These are phyloP conservation scores for Botrytis fabae DNA, from an alignment of 2,329 filamentous ascomycete genomes.

Conservation along the genomic window DNA sequence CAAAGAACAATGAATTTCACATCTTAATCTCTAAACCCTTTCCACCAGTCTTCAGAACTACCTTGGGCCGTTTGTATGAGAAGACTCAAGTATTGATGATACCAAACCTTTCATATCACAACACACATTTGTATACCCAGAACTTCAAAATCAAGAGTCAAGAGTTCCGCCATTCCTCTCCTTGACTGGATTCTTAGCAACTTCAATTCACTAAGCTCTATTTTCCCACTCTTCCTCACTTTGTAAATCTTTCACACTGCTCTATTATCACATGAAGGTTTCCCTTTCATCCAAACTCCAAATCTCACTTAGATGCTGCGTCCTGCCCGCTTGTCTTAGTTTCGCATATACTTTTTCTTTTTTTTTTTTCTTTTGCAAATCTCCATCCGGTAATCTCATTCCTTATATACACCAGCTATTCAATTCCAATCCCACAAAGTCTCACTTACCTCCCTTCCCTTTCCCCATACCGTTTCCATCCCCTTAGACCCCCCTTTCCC, in stretches of 20 bases:
- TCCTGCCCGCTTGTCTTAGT: accelerated
- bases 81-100: not conserved
- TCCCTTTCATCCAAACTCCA: not conserved
- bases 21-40: too few species aligned
- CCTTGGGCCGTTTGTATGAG: too few species aligned
- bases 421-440: not conserved
- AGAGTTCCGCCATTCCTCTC: not conserved
- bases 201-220: not conserved
- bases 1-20: not conserved
- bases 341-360: not conserved
- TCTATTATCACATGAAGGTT: not conserved
- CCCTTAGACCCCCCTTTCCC: not conserved
- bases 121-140: not conserved
- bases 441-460: not conserved
- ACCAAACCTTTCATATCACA: not conserved
- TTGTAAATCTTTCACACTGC: accelerated
- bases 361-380: not conserved
- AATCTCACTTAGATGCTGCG: not conserved
- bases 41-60: too few species aligned
- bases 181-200: too few species aligned
- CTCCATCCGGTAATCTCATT: not conserved
- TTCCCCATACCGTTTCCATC: not conserved
- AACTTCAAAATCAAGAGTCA: not conserved
- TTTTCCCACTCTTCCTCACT: not conserved
- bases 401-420: not conserved